Conservation (phyloP, 2,329 filamentous ascomycete genomes). For the Scedosporium boydii region DNA sequence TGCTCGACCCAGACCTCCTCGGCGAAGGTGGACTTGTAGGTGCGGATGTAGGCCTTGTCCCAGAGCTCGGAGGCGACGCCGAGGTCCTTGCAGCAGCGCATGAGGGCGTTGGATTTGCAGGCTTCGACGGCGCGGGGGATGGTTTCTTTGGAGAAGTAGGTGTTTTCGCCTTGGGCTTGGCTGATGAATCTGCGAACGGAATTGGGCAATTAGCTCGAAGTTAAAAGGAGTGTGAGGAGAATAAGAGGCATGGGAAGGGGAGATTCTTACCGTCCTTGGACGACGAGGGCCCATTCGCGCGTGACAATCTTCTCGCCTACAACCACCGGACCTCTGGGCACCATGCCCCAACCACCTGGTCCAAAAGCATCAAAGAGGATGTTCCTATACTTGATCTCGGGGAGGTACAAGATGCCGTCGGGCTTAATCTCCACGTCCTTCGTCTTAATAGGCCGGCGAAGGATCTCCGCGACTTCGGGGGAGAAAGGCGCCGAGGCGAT, state of each 20-base stretch:
- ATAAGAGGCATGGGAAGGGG: not conserved
- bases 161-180: constrained; percentile 87
- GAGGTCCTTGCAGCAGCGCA: constrained; percentile 97
- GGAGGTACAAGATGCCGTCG: constrained; percentile 90
- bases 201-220: not conserved
- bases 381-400: constrained; percentile 94
- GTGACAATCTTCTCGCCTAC: constrained; percentile 76
- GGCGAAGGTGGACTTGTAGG: constrained; percentile 65
- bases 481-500: constrained; percentile 63
- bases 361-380: constrained; percentile 89
- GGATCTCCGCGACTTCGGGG: constrained; percentile 55
- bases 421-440: constrained; percentile 94
- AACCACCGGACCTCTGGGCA: constrained; percentile 75
- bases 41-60: constrained; percentile 85
- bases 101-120: constrained; percentile 93
- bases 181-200: constrained; percentile 63
- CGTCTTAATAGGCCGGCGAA: constrained; percentile 56
- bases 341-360: constrained; percentile 90
- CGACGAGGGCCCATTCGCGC: constrained; percentile 86
- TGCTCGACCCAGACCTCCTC: constrained; percentile 89
- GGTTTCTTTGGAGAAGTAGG: constrained; percentile 81
- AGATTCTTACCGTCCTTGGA: constrained; percentile 67
- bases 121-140: constrained; percentile 93
- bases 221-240: too few species aligned
- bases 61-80: constrained; percentile 92